phyloP scores from a whole-genome alignment of 1,284 basidiomycete genomes.

The Cutaneotrichosporon cyanovorans region DNA sequence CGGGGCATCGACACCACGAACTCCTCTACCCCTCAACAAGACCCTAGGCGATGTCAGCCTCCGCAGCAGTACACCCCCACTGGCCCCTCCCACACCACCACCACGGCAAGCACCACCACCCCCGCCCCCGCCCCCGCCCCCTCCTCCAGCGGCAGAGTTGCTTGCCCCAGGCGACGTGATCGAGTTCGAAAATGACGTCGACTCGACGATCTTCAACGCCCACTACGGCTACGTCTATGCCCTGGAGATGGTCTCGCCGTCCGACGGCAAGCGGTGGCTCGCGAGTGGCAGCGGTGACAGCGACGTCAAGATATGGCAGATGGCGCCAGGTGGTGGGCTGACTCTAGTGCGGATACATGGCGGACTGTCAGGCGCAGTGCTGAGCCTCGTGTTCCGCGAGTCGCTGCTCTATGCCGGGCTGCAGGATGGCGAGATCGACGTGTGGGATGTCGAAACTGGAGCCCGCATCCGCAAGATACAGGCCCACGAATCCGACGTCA shows the following conservation, averaged over 20 bases:
- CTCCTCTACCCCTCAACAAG: slow-evolving; percentile 1
- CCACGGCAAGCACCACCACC: too few relatives aligned
- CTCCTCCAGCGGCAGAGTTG: too few relatives aligned
- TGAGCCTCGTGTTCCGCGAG: slow-evolving; percentile 67
- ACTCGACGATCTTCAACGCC: slow-evolving; percentile 72
- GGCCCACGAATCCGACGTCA: slow-evolving; percentile 74
- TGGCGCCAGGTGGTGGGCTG: slow-evolving; percentile 45
- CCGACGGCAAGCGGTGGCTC: slow-evolving; percentile 52
- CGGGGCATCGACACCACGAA: slow-evolving; percentile 27
- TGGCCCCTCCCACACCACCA: not conserved
- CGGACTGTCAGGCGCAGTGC: slow-evolving; percentile 50
- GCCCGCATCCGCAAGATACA: slow-evolving; percentile 78
- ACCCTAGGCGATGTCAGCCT: too few relatives aligned
- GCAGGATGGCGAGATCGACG: slow-evolving; percentile 86
- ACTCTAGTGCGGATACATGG: slow-evolving; percentile 25
- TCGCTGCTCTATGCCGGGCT: slow-evolving; percentile 85
- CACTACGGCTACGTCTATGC: slow-evolving; percentile 94
- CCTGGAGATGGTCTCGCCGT: slow-evolving; percentile 53
- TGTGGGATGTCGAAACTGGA: slow-evolving; percentile 84
- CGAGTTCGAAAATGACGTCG: slow-evolving; percentile 53
- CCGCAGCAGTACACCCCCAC: too few relatives aligned
- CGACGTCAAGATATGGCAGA: slow-evolving; percentile 82
- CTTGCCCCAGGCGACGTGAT: slow-evolving; percentile 6
- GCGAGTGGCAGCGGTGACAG: slow-evolving; percentile 84
- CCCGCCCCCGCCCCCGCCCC: too few relatives aligned